phyloP scores from a whole-genome alignment of 2,329 filamentous ascomycete species.

The Ceratocystis diversiconidia region DNA sequence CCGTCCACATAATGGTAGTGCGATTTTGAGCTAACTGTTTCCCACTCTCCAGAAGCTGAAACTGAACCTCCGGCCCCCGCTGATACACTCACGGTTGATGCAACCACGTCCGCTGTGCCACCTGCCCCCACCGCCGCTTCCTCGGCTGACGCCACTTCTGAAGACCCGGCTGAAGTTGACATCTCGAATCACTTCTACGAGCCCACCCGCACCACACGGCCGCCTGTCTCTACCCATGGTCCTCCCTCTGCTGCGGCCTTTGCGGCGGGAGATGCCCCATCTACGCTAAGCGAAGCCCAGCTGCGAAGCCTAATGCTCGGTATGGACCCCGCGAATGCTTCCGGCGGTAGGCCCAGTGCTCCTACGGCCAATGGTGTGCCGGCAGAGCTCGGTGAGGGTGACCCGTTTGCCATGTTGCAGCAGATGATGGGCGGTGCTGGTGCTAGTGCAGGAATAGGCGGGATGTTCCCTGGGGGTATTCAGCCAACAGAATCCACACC shows the following conservation, averaged over 20 bases:
- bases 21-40: neutral
- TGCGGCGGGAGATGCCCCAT: slow-evolving; percentile 22
- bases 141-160: slow-evolving; percentile 24
- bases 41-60: neutral
- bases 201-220: slow-evolving; percentile 26
- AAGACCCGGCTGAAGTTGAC: slow-evolving; percentile 62
- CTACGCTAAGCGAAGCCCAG: slow-evolving; percentile 39
- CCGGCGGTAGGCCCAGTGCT: slow-evolving; percentile 19
- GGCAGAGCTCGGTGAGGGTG: slow-evolving; percentile 18
- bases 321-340: slow-evolving; percentile 30
- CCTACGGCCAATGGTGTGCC: slow-evolving; percentile 13
- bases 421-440: slow-evolving; percentile 46
- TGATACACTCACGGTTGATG: too few species aligned
- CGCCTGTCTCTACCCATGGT: slow-evolving; percentile 21
- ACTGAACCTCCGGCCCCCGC: slow-evolving; percentile 13
- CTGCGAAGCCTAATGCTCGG: slow-evolving; percentile 52
- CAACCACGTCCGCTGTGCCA: slow-evolving; percentile 13
- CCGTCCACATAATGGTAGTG: too few species aligned
- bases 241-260: slow-evolving; percentile 25
- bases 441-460: slow-evolving; percentile 24
- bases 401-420: slow-evolving; percentile 47
- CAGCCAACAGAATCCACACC: slow-evolving; percentile 26
- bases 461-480: slow-evolving; percentile 31
- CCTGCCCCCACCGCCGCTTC: slow-evolving; percentile 23
- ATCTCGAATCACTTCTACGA: slow-evolving; percentile 62